These are phyloP conservation scores for Phaeosphaeriaceae sp. DNA, from an alignment of 2,329 filamentous ascomycete genomes.

Conservation along the genomic window DNA sequence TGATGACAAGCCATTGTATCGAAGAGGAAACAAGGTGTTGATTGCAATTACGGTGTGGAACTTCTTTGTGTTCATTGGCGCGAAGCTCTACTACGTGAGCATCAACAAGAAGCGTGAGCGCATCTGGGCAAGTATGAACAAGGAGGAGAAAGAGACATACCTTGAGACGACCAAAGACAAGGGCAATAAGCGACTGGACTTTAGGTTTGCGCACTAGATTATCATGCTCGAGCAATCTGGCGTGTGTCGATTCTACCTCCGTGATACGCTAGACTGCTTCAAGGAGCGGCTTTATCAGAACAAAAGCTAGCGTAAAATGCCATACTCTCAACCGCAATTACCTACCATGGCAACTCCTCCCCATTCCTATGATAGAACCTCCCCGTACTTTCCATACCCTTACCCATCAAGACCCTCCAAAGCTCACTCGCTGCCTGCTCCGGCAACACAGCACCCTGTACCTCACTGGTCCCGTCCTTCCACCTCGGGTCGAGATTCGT, in stretches of 20 bases:
- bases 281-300: no score
- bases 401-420: slow-evolving; percentile 50
- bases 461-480: slow-evolving; percentile 30
- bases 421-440: slow-evolving; percentile 55
- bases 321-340: background rate
- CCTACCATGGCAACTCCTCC: slow-evolving; percentile 53
- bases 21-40: slow-evolving; percentile 61
- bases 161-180: slow-evolving; percentile 45
- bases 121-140: slow-evolving; percentile 43
- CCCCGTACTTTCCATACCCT: slow-evolving; percentile 51
- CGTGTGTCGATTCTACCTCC: no score
- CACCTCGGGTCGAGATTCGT: slow-evolving; percentile 31
- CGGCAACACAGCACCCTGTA: slow-evolving; percentile 52
- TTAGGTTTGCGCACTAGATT: slow-evolving; percentile 40
- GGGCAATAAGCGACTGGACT: slow-evolving; percentile 47
- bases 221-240: no score
- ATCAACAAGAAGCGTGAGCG: slow-evolving; percentile 53
- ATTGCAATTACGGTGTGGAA: slow-evolving; percentile 60
- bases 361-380: slow-evolving; percentile 56
- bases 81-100: slow-evolving; percentile 62
- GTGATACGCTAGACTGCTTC: no score
- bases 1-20: slow-evolving; percentile 59
- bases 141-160: slow-evolving; percentile 45
- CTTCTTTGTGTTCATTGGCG: slow-evolving; percentile 58
- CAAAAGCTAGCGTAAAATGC: no score